phyloP scores from a whole-genome alignment of 768 basidiomycete genomes.

The Lactarius sanguifluus region DNA sequence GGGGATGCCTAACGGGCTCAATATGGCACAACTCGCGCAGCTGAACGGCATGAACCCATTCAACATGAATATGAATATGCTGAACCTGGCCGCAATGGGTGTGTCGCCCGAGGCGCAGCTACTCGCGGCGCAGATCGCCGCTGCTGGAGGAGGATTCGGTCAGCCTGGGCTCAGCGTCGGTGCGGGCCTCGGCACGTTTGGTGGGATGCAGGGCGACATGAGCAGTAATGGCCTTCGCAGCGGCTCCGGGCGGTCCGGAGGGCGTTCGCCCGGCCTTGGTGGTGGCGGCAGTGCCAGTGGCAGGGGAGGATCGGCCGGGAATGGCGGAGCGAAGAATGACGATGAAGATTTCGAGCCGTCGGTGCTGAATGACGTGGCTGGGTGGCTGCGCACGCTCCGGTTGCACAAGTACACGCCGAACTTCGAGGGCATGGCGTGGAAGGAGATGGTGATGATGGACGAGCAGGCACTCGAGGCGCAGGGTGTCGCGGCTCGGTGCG shows the following conservation, averaged over 20 bases:
- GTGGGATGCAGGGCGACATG: constrained; percentile 48
- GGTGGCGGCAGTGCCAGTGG: constrained; percentile 27
- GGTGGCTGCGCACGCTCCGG: constrained; percentile 91
- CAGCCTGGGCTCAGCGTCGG: constrained; percentile 42
- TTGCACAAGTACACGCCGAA: constrained; percentile 99
- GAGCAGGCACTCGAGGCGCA: constrained; percentile 85
- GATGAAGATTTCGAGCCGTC: constrained; percentile 93
- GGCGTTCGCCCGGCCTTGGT: too few species aligned
- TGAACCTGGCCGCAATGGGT: constrained; percentile 60
- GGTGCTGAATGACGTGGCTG: constrained; percentile 83
- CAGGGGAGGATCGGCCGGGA: constrained; percentile 25
- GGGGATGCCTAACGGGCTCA: background rate
- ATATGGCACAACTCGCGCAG: background rate
- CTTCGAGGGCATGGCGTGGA: constrained; percentile 89
- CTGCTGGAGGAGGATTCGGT: constrained; percentile 51
- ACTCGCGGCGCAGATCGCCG: constrained; percentile 51
- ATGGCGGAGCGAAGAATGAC: constrained; percentile 56
- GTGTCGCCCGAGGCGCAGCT: constrained; percentile 73
- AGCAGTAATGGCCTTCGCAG: too few species aligned
- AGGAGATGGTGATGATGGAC: constrained; percentile 92
- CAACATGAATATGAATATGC: constrained; percentile 41
- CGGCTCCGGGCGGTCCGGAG: too few species aligned
- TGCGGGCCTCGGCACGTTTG: constrained; percentile 33
- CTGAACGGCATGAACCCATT: background rate
- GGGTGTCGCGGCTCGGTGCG: constrained; percentile 95